Evolutionary conservation across 1,284 basidiomycete species (phyloP).

Genomic region (Agaricales sp.): DNA sequence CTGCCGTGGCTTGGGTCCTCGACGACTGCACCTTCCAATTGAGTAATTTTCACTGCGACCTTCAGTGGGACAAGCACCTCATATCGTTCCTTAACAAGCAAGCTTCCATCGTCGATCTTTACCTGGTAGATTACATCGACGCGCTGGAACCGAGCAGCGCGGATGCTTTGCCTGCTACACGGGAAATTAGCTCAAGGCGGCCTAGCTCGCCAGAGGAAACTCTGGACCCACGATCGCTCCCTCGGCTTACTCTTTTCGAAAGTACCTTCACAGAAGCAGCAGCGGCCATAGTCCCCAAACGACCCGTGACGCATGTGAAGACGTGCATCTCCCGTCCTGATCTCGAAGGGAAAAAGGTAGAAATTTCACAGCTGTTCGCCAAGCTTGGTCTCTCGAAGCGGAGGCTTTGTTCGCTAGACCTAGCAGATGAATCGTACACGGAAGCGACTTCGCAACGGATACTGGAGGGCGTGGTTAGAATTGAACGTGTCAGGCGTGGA

Average conservation of each 20-base stretch:
- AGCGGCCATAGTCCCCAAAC: conserved; percentile 37
- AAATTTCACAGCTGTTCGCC: conserved; percentile 35
- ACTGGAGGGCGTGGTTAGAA: conserved; percentile 27
- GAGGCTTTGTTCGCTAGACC: conserved; percentile 39
- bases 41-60: conserved; percentile 49
- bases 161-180: conserved; percentile 9
- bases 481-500: conserved; percentile 23
- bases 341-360: conserved; percentile 34
- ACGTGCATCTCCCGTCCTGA: conserved; percentile 55
- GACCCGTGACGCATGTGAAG: conserved; percentile 50
- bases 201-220: conserved; percentile 7
- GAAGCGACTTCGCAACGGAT: conserved; percentile 42
- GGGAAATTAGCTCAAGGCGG: conserved; percentile 11
- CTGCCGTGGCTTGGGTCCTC: conserved; percentile 44
- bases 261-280: conserved; percentile 60
- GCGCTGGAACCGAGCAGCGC: conserved; percentile 8
- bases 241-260: conserved; percentile 40
- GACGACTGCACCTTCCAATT: conserved; percentile 38
- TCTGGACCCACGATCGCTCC: conserved; percentile 16
- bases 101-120: conserved; percentile 39
- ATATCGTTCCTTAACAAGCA: conserved; percentile 45
- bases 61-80: conserved; percentile 49
- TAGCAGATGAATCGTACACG: conserved; percentile 48
- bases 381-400: conserved; percentile 31
- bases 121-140: conserved; percentile 44